These are phyloP conservation scores for Axilococcus clingmanii DNA, from an alignment of 139 green algal species.

Conservation along the genomic window DNA sequence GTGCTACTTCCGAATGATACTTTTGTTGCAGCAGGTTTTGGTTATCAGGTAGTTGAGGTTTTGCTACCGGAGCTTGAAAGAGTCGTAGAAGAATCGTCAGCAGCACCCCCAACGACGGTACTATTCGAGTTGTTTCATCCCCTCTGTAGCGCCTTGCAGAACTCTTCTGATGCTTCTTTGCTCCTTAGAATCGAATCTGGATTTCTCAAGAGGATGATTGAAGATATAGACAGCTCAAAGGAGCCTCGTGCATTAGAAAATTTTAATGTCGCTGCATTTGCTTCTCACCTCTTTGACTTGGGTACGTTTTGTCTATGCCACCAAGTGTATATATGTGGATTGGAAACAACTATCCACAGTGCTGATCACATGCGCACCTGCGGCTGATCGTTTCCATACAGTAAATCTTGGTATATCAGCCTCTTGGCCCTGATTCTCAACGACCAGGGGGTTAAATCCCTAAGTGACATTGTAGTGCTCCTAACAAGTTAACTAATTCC, in stretches of 20 bases:
- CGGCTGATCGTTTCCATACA: slow-evolving; percentile 31
- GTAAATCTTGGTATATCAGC: slow-evolving; percentile 12
- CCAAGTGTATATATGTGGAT: background rate
- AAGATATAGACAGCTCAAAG: slow-evolving; percentile 25
- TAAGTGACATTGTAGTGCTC: slow-evolving; percentile 10
- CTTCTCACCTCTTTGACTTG: slow-evolving; percentile 46
- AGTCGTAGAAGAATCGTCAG: slow-evolving; percentile 2
- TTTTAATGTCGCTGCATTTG: slow-evolving; percentile 32
- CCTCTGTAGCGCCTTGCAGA: slow-evolving; percentile 13
- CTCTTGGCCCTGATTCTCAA: background rate
- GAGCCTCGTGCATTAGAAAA: slow-evolving; percentile 11
- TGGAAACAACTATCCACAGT: slow-evolving; percentile 30
- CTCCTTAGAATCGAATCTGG: slow-evolving; percentile 21
- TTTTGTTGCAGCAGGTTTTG: slow-evolving; percentile 31
- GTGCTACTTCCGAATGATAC: slow-evolving; percentile 32
- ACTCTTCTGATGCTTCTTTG: background rate
- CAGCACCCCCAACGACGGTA: slow-evolving; percentile 1
- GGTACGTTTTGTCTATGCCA: slow-evolving; percentile 15
- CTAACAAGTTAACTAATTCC: no score
- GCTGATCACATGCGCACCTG: background rate
- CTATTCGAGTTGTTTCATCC: slow-evolving; percentile 20
- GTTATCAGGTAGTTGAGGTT: slow-evolving; percentile 72
- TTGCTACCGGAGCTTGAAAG: slow-evolving; percentile 56
- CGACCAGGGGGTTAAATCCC: slow-evolving; percentile 16
- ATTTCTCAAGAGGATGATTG: slow-evolving; percentile 45